Evolutionary conservation across 2,329 filamentous ascomycete genomes (phyloP).

Genomic region (Colletotrichum sp.): DNA sequence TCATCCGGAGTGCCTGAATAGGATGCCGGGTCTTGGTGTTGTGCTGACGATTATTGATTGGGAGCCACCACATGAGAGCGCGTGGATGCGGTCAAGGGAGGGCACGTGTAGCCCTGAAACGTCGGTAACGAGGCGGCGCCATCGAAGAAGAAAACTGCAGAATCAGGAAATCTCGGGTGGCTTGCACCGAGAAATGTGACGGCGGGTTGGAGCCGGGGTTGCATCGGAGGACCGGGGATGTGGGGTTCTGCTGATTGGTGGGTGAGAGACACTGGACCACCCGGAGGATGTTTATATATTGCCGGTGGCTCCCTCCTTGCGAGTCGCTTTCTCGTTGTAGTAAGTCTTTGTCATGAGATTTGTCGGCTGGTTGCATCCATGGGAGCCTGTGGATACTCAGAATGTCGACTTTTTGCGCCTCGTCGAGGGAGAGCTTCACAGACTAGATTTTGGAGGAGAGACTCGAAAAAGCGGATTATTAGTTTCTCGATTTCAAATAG

Average conservation of each 20-base stretch:
- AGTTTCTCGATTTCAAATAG: neutral
- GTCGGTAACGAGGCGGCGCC: neutral
- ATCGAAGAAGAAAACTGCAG: neutral
- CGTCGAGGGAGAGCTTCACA: neutral
- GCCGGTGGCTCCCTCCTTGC: neutral
- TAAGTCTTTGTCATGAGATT: neutral
- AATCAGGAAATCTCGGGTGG: constrained; percentile 20
- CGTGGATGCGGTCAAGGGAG: neutral
- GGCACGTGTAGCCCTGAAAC: neutral
- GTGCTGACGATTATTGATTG: neutral
- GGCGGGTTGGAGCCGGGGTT: neutral
- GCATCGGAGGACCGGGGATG: neutral
- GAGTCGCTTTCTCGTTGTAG: neutral
- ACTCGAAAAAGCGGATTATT: neutral
- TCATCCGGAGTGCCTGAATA: constrained; percentile 18
- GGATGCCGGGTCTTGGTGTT: neutral
- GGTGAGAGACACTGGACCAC: neutral
- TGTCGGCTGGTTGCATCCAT: neutral
- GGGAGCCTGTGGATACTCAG: neutral
- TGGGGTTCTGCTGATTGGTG: neutral
- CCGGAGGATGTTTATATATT: neutral
- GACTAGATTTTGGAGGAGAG: neutral
- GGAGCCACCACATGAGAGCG: neutral
- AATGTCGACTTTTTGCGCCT: neutral
- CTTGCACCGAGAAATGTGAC: constrained; percentile 14